Conservation (phyloP, 306 rosid species). For the Vigna hirtella region DNA sequence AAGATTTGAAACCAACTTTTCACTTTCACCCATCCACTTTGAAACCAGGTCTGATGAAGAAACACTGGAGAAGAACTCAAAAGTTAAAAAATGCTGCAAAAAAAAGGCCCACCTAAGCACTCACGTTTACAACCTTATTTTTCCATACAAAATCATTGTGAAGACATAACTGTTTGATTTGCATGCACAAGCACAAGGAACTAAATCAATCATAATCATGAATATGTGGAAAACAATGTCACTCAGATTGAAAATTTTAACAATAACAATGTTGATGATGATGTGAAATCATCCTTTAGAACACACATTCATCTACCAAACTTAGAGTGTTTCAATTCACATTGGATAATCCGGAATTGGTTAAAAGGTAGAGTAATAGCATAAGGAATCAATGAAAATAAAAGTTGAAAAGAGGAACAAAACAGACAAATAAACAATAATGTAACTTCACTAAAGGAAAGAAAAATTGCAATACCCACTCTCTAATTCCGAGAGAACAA, state of each 20-base stretch:
- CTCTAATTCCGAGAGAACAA: too few species aligned
- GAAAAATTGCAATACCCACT: too few species aligned
- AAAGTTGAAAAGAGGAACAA: too few species aligned
- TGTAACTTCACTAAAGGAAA: too few species aligned
- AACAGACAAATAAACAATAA: too few species aligned
- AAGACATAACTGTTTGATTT: slow-evolving; percentile 13
- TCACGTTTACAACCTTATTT: background rate
- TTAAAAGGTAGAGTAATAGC: too few species aligned
- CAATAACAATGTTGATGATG: background rate
- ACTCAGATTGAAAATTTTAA: background rate
- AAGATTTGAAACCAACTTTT: slow-evolving; percentile 95
- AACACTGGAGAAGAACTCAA: slow-evolving; percentile 59
- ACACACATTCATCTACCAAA: slow-evolving; percentile 28
- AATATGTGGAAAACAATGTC: background rate
- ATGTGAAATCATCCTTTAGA: background rate
- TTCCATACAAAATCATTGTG: background rate
- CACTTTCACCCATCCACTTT: slow-evolving; percentile 99
- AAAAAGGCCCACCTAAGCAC: slow-evolving; percentile 22
- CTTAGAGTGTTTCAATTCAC: background rate
- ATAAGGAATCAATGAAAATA: too few species aligned
- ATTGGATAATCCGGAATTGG: background rate
- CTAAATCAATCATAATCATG: background rate
- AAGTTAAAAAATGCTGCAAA: slow-evolving; percentile 42
- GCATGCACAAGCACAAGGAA: slow-evolving; percentile 3
- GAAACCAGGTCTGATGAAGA: slow-evolving; percentile 98